Base-by-base conservation (phyloP, 495 filamentous ascomycete genomes). In the Neurospora sp. region DNA sequence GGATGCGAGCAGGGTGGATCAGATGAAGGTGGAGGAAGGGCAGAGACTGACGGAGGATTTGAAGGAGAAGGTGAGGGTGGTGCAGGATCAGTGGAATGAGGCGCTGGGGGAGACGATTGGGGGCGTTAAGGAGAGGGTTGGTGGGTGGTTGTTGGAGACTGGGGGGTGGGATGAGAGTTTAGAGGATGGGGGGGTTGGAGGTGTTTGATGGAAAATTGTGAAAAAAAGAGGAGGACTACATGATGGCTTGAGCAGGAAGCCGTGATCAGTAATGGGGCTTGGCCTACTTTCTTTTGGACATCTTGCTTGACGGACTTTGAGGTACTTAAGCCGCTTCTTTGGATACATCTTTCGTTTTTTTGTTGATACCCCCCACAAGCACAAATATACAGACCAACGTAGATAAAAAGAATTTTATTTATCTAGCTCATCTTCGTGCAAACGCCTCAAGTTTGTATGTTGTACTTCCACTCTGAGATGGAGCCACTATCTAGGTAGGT, bases 21-120 rank as follows among this genome's bases (percentile, higher is more conserved):
- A 87, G 74, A 87, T 90, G 73, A 84, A 88, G 74, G 80, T 81
- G 1, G 88, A 88, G 27, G 92, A 95, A 79, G 92, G 92, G 75
- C 81, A 79, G 41, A 79, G 86, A 65, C 79, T 97, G 79, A 96
- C 93, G 14, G 89, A 89, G n/a, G 94, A 98, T 79, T 79, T 97
- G 74, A 94, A 97, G 80, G 94, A 97, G 73, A 95, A 94, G 80
- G 94, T 98, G 12, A 86, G 89, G 68, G 89, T 94, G 45, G 90
- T 99, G 69, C 96, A 98, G 82, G 91, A 92, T 35, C 93, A 96
- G 81, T 99, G 96, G 87, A 79, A 80, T 14, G 84, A 82, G 72
- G 86, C 85, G 31, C 80, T 89, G 35, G 87, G 85, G 9, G 83
- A 83, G 73, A 85, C 83, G 71, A 78, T 89, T 74, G 81, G 74